Evolutionary conservation across 768 basidiomycete genomes (phyloP).

Genomic region (Baorangia bicolor): DNA sequence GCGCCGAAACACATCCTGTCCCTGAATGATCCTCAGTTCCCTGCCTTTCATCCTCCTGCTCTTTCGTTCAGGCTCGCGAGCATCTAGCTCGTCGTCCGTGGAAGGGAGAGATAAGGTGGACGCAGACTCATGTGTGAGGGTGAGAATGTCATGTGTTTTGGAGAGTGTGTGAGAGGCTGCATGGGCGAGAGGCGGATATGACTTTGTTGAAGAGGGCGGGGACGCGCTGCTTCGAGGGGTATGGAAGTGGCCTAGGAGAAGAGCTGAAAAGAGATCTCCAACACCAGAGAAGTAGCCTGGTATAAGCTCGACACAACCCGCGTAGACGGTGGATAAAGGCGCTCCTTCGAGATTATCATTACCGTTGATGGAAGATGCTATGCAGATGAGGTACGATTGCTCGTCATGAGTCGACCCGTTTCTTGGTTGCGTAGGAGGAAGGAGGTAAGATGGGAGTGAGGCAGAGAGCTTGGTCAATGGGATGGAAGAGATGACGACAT

Average conservation of each 20-base stretch:
- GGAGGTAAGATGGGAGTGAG: slow-evolving; percentile 48
- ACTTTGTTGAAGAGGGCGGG: slow-evolving; percentile 2
- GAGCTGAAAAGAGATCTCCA: slow-evolving; percentile 94
- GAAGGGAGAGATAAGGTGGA: slow-evolving; percentile 47
- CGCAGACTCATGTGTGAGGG: slow-evolving; percentile 58
- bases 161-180: slow-evolving; percentile 70
- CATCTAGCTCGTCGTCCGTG: slow-evolving; percentile 80
- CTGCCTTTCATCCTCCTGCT: slow-evolving; percentile 77
- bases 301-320: slow-evolving; percentile 71
- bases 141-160: slow-evolving; percentile 73
- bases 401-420: slow-evolving; percentile 14
- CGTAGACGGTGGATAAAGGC: slow-evolving; percentile 52
- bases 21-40: slow-evolving; percentile 82
- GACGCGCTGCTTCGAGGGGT: slow-evolving; percentile 14
- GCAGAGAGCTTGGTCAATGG: slow-evolving; percentile 65
- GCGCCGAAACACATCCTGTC: slow-evolving; percentile 63
- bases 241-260: slow-evolving; percentile 79
- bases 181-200: slow-evolving; percentile 14
- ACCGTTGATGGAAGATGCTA: slow-evolving; percentile 60
- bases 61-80: slow-evolving; percentile 56
- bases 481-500: slow-evolving; percentile 92
- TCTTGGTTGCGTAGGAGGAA: slow-evolving; percentile 17
- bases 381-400: slow-evolving; percentile 68
- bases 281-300: slow-evolving; percentile 95
- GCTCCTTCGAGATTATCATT: slow-evolving; percentile 13